phyloP scores from a whole-genome alignment of 257 asterid genomes.

The Salvia splendens region DNA sequence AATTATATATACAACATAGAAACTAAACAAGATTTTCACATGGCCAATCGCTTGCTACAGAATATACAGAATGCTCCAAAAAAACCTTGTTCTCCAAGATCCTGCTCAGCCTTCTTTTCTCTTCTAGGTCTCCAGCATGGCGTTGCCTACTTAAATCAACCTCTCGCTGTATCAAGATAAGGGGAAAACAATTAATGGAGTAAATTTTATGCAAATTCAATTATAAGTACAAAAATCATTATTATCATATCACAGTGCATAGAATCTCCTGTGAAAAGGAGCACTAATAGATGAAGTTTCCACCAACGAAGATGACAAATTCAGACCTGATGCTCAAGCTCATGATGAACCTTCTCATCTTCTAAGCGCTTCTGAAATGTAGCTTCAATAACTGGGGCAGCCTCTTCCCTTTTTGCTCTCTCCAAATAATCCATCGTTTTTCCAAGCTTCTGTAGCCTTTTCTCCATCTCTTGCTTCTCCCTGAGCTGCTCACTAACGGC shows the following conservation, averaged over 20 bases:
- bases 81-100: slow-evolving; percentile 25
- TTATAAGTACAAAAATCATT: neutral
- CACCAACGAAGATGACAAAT: slow-evolving; percentile 13
- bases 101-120: slow-evolving; percentile 20
- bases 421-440: slow-evolving; percentile 88
- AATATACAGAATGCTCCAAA: no score
- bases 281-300: neutral
- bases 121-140: slow-evolving; percentile 27
- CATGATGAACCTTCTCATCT: slow-evolving; percentile 67
- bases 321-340: slow-evolving; percentile 72
- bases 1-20: neutral
- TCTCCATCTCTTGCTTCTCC: slow-evolving; percentile 93
- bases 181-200: no score
- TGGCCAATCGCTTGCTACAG: neutral
- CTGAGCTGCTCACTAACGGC: slow-evolving; percentile 73
- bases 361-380: slow-evolving; percentile 54
- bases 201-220: neutral
- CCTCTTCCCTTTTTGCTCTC: slow-evolving; percentile 95
- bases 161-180: slow-evolving; percentile 26
- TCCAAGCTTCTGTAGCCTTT: slow-evolving; percentile 66
- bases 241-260: neutral
- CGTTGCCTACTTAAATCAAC: slow-evolving; percentile 27
- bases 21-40: neutral
- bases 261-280: slow-evolving; percentile 3
- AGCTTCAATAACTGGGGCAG: slow-evolving; percentile 49